Evolutionary conservation across 306 rosid species (phyloP), one percentile per base, ranked within the genome.

Genomic region (Albizia julibrissin): DNA sequence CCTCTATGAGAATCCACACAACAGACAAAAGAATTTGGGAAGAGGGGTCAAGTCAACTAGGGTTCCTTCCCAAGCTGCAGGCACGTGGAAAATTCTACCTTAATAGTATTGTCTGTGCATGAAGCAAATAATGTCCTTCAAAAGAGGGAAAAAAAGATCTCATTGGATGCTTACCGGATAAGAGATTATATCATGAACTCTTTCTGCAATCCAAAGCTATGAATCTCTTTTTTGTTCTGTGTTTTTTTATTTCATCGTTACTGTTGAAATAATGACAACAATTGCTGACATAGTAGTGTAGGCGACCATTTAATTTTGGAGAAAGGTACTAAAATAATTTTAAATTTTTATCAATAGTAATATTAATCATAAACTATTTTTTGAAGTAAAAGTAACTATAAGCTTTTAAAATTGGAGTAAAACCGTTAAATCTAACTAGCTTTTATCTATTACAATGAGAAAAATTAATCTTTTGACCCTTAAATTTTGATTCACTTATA

Each of bases 41-140:
- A 74, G 40, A 69, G 69, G 65, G 46, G 66, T 79, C 68, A 83
- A 44, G 66, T 79, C 50, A 83, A 68, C 73, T 75, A 65, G 8
- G 89, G 42, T 81, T 72, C 56, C 74, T 81, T 47, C 33, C 52
- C 72, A n/a, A 65, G 29, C 54, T 72, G 72, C 13, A 37, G 85
- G 78, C 90, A 87, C 83, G 88, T 85, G 86, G 85, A 87, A 85
- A 84, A 87, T 87, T 87, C 90, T 79, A 16, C 31, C 73, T 78
- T 70, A 59, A 84, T 79, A 29, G 31, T 29, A n/a, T 40, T 69
- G 56, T 65, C 85, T 27, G 44, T 24, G 13, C 43, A 79, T 69
- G 79, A 69, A 50, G 29, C 31, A 22, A 22, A 83, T 42, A 46
- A 72, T 77, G 78, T 74, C 70, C 69, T 26, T 16, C 44, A 14